A percentile compares a stretch with the other conserved stretches of the same genome.
These are phyloP conservation scores for Salvia sclarea DNA, from an alignment of 305 asterid genomes.

Conservation along the genomic window DNA sequence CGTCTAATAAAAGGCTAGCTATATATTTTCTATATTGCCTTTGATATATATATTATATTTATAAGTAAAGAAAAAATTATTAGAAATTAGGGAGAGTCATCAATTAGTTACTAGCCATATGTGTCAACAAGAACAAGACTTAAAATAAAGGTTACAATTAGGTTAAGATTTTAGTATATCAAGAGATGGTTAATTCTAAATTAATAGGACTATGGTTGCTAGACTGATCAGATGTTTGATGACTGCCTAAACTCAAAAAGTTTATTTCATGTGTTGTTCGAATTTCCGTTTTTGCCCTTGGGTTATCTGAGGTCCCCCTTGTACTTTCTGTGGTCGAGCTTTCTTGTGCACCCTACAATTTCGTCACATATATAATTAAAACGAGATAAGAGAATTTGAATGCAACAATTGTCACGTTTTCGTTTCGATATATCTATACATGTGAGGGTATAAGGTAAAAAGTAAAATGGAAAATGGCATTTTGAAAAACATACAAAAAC, in stretches of 20 bases:
- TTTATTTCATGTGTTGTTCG: slow-evolving; percentile 15
- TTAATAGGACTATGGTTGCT: slow-evolving; percentile 19
- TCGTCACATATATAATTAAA: not conserved
- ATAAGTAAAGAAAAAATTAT: not conserved
- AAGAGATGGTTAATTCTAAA: slow-evolving; percentile 37
- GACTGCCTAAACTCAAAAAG: slow-evolving; percentile 25
- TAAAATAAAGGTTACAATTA: not conserved
- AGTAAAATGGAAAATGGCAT: not conserved
- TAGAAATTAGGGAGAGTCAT: not conserved
- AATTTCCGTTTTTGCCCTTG: slow-evolving; percentile 23
- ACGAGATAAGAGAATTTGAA: too few species aligned
- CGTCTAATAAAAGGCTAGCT: too few species aligned
- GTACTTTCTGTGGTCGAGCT: slow-evolving; percentile 27
- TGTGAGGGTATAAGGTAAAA: too few species aligned
- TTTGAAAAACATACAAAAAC: too few species aligned
- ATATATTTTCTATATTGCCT: too few species aligned
- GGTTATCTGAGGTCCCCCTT: slow-evolving; percentile 25
- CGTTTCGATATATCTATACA: too few species aligned
- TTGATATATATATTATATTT: too few species aligned
- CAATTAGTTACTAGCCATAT: not conserved
- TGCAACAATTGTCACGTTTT: too few species aligned
- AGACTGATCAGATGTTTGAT: slow-evolving; percentile 24
- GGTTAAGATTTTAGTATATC: not conserved
- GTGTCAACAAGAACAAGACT: not conserved
- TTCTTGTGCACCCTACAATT: slow-evolving; percentile 22